A percentile compares a stretch with the other conserved stretches of the same genome.
Evolutionary conservation across 129 eudicot species (phyloP).

Genomic region (Tagetes patula): DNA sequence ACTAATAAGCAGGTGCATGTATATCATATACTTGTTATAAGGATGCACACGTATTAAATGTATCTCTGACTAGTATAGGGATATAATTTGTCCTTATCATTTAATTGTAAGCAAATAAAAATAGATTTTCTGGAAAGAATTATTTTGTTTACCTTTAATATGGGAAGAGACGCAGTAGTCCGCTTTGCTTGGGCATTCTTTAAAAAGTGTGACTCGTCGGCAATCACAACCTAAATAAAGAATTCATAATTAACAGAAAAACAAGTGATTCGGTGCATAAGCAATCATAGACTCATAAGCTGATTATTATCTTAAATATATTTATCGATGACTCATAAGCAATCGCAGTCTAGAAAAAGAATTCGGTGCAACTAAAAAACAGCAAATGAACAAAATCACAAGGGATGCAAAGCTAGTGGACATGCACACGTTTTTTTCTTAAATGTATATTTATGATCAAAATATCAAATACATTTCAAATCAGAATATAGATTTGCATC

Average conservation of each 20-base stretch:
- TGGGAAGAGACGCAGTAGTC: constrained; percentile 76
- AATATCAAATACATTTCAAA: too few relatives aligned
- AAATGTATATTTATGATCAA: not conserved
- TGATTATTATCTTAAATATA: constrained; percentile 1
- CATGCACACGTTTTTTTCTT: not conserved
- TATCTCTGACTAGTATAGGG: constrained; percentile 9
- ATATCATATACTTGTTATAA: not conserved
- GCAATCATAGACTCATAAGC: not conserved
- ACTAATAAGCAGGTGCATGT: constrained; percentile 8
- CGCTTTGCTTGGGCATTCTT: constrained; percentile 96
- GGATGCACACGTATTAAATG: constrained; percentile 3
- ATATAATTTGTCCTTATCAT: not conserved
- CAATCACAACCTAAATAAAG: constrained; percentile 72
- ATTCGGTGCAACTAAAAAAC: constrained; percentile 20
- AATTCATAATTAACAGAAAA: constrained; percentile 25
- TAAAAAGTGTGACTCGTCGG: constrained; percentile 95
- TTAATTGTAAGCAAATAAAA: constrained; percentile 5
- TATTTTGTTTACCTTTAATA: constrained; percentile 43
- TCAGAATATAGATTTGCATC: too few relatives aligned
- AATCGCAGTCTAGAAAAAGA: constrained; percentile 47
- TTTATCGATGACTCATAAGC: constrained; percentile 29
- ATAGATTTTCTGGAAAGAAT: not conserved
- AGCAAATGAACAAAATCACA: constrained; percentile 10
- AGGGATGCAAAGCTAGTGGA: constrained; percentile 3
- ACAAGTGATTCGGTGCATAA: not conserved